Conservation (phyloP, 257 asterid species). For the Ophiorrhiza pumila region DNA sequence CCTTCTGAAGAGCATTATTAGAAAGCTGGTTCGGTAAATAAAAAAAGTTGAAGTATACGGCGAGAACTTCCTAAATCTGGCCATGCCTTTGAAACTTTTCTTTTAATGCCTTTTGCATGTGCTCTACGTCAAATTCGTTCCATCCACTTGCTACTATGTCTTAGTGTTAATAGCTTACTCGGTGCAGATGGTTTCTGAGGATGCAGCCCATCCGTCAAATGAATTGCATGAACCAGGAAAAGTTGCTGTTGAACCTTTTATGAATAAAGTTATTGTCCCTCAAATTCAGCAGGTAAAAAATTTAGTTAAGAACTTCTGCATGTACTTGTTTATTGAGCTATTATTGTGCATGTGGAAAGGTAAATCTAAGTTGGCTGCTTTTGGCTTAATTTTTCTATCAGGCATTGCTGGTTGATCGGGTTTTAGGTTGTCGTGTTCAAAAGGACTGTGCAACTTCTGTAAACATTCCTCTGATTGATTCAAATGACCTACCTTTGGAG, state of each 20-base stretch:
- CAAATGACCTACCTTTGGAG: constrained; percentile 32
- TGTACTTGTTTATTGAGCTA: neutral
- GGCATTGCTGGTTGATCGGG: constrained; percentile 69
- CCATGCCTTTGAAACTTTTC: neutral
- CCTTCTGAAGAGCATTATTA: neutral
- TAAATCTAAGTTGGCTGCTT: neutral
- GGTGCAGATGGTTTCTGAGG: constrained; percentile 32
- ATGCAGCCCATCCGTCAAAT: constrained; percentile 23
- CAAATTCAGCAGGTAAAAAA: constrained; percentile 35
- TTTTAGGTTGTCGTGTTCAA: constrained; percentile 76
- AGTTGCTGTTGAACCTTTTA: constrained; percentile 20
- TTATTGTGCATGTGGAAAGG: neutral
- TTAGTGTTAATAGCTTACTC: constrained; percentile 7
- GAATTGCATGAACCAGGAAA: constrained; percentile 19
- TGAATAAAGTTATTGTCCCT: constrained; percentile 7
- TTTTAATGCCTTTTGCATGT: neutral
- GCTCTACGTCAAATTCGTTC: neutral
- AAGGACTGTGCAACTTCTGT: constrained; percentile 33
- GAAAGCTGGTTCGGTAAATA: neutral
- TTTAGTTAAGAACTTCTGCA: neutral
- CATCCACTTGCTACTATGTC: neutral
- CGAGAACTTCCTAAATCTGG: neutral
- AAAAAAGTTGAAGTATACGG: neutral
- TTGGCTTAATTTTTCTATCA: neutral
- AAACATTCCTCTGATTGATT: constrained; percentile 25